These are phyloP conservation scores for Crithidia fasciculata DNA, from an alignment of 208 protist species.

Conservation along the genomic window DNA sequence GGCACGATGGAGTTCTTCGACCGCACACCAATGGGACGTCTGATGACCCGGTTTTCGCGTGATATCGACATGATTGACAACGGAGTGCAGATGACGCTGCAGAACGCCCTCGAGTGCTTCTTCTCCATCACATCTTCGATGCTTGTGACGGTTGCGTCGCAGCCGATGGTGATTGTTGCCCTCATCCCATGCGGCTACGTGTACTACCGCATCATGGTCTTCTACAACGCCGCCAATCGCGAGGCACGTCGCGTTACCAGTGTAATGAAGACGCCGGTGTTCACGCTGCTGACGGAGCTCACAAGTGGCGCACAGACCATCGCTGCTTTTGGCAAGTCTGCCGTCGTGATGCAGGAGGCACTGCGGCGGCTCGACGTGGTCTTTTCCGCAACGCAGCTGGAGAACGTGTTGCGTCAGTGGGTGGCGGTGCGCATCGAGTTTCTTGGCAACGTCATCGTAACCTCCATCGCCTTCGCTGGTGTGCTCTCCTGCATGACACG, in stretches of 20 bases:
- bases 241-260: constrained; percentile 85
- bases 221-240: constrained; percentile 60
- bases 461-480: constrained; percentile 41
- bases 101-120: constrained; percentile 51
- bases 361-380: constrained; percentile 69
- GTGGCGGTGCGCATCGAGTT: constrained; percentile 86
- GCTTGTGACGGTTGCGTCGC: constrained; percentile 39
- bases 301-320: constrained; percentile 80
- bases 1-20: constrained; percentile 95
- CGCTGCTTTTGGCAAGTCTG: constrained; percentile 44
- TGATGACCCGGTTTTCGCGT: constrained; percentile 95
- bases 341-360: constrained; percentile 55
- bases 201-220: constrained; percentile 62
- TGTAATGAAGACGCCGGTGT: constrained; percentile 81
- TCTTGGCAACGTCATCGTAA: constrained; percentile 75
- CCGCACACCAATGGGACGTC: constrained; percentile 91
- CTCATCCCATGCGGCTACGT: constrained; percentile 65
- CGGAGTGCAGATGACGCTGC: constrained; percentile 47
- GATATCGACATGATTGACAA: constrained; percentile 89
- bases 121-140: constrained; percentile 51
- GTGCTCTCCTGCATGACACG: constrained; percentile 45
- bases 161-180: constrained; percentile 46
- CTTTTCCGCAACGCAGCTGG: constrained; percentile 37
- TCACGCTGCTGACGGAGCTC: constrained; percentile 86
- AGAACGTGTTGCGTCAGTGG: constrained; percentile 77